Evolutionary conservation across 768 basidiomycete genomes (phyloP), one percentile per base, ranked within the genome.

Genomic region (Leccinum broughii): DNA sequence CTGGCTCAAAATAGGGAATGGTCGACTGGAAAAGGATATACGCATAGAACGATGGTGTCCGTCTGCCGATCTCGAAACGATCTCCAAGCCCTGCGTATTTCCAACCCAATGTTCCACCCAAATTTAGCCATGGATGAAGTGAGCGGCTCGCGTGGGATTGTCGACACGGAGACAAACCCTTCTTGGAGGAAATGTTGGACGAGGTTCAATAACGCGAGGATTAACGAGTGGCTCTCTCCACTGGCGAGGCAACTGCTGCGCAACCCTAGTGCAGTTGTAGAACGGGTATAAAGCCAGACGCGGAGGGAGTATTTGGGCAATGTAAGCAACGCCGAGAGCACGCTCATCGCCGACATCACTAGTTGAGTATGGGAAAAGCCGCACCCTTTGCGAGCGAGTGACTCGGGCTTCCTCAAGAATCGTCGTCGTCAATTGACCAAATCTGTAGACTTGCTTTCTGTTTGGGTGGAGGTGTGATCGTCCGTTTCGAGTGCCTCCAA

Each of bases 31-130:
- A 78, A 50, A 96, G 70, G 14, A 94, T 81, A 41, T 83, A 81
- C 14, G 81, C 77, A 70, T 90, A 95, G 30, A 95, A 77, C 8
- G 79, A 77, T 10, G 85, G 81, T 26, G 93, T 78, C 15, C 86
- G 78, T 55, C 82, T 79, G 20, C 88, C 89, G 51, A 98, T 88
- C 76, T 93, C 90, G 67, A 92, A 95, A 41, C 90, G 83, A 68
- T 93, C 90, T 5, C 88, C 87, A 13, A 95, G 78, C 57, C 88
- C 87, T 4, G 80, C 78, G 64, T 94, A 97, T 70, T 91, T 90
- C 95, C 95, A 98, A 3, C 86, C 84, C 39, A 86, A 71, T 93
- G 90, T 65, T 90, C 88, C 1, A 89, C 83, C 95, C 95, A 98
- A 20, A 96, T 86, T 70, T 95, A 91, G 8, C 85, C 83, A 66